These are phyloP conservation scores for Paramecium tetraurelia DNA, from an alignment of 73 alveolate species.

Conservation along the genomic window DNA sequence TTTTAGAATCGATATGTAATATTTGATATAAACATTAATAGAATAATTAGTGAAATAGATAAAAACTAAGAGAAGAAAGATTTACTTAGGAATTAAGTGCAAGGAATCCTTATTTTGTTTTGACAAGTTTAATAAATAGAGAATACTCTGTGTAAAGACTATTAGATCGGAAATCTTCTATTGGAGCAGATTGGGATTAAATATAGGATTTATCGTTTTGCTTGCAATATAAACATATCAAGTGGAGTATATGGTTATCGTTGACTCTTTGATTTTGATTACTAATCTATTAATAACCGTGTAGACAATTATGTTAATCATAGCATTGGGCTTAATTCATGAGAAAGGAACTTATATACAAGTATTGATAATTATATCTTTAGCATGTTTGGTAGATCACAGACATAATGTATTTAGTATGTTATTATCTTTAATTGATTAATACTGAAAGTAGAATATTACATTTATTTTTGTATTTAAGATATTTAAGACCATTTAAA, in stretches of 20 bases:
- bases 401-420: conserved; percentile 5
- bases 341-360: background rate
- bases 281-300: background rate
- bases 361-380: background rate
- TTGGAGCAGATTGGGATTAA: background rate
- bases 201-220: background rate
- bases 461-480: background rate
- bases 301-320: background rate
- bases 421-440: background rate
- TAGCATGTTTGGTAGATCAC: background rate
- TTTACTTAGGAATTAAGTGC: background rate
- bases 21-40: background rate
- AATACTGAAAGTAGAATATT: background rate
- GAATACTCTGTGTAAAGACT: background rate
- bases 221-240: background rate
- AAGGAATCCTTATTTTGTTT: background rate
- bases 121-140: background rate
- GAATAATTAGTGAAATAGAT: background rate
- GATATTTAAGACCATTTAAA: conserved; percentile 23
- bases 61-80: background rate
- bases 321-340: background rate
- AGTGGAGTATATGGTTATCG: background rate
- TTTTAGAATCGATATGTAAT: background rate
- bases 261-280: background rate
- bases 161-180: background rate